A percentile compares a stretch with the other conserved stretches of the same genome.
These are phyloP conservation scores for Arthrobotrys iridis DNA, from an alignment of 2,329 filamentous ascomycete genomes.

Conservation along the genomic window DNA sequence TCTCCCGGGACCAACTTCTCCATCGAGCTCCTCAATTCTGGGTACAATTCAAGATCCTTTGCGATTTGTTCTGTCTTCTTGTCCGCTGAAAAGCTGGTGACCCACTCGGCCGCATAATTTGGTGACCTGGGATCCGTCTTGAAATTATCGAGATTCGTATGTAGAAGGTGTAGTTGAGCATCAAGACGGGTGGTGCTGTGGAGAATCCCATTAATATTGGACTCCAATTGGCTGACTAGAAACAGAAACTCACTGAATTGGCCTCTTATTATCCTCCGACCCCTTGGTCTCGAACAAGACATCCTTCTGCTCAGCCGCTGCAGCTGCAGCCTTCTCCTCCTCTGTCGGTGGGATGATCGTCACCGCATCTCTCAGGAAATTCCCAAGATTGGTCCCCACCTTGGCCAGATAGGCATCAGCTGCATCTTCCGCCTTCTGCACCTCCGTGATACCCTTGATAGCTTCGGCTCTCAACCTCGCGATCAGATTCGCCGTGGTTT, in stretches of 20 bases:
- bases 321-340: conserved; percentile 64
- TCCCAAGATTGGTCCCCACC: conserved; percentile 87
- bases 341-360: conserved; percentile 79
- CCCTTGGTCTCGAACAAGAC: conserved; percentile 96
- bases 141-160: conserved; percentile 84
- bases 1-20: conserved; percentile 93
- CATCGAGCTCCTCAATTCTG: conserved; percentile 87
- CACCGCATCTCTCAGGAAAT: conserved; percentile 90
- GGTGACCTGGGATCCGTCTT: conserved; percentile 79
- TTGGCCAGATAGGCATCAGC: conserved; percentile 93
- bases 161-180: conserved; percentile 93
- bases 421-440: conserved; percentile 91
- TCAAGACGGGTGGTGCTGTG: conserved; percentile 81
- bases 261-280: conserved; percentile 81
- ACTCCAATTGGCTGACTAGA: neutral
- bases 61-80: conserved; percentile 85
- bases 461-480: conserved; percentile 80
- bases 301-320: conserved; percentile 46
- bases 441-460: conserved; percentile 82
- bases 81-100: conserved; percentile 78
- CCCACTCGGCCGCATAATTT: conserved; percentile 77
- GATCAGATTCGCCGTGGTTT: conserved; percentile 69
- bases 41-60: conserved; percentile 82
- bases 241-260: conserved; percentile 72
- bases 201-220: neutral